Base-by-base conservation (phyloP, 225 moss, liverwort and hornwort genomes). In the Rhytidiadelphus loreus region DNA sequence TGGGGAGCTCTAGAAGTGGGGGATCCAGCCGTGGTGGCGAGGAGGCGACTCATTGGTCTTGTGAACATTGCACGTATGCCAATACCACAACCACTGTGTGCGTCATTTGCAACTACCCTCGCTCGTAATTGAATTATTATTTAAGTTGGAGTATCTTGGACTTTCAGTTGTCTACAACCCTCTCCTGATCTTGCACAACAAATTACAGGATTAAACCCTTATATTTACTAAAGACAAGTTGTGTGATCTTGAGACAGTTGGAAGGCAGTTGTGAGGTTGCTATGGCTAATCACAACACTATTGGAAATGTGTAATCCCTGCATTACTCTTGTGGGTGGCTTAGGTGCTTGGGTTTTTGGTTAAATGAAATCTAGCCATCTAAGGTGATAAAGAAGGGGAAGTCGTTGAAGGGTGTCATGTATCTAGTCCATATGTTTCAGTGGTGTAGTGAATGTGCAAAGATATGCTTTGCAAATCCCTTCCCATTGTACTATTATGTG, bases 1-100 rank as follows among this genome's bases (percentile, higher is more conserved):
- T 95, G 86, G 94, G 95, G 61, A 95, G 93, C 90, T 87, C 89
- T 13, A 95, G 89, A 87, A 90, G 83, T 44, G 92, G 95, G 44
- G 92, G 90, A 48, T 91, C 95, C 52, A 95, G 89, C 86, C 93
- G 94, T 29, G 92, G 93, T 57, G 93, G 83, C 3, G 95, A 93
- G 75, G 93, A 93, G 80, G 75, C 82, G 22, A 90, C 91, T 14
- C 94, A 93, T 86, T 97, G 95, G 96, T 91, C 93, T 58, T 94
- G 95, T 92, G 96, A 96, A 86, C 94, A 96, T 87, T 93, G 93
- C 92, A 92, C 93, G 25, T 95, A 91, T 85, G 95, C 95, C 88
- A 95, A 95, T 61, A 91, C 91, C 53, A 93, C 92, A 37, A 83
- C 91, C 77, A 88, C 89, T 22, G 93, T 93, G 70, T 95, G 95